Base-by-base conservation (phyloP, 345 rosid species). In the Acer yangbiense region DNA sequence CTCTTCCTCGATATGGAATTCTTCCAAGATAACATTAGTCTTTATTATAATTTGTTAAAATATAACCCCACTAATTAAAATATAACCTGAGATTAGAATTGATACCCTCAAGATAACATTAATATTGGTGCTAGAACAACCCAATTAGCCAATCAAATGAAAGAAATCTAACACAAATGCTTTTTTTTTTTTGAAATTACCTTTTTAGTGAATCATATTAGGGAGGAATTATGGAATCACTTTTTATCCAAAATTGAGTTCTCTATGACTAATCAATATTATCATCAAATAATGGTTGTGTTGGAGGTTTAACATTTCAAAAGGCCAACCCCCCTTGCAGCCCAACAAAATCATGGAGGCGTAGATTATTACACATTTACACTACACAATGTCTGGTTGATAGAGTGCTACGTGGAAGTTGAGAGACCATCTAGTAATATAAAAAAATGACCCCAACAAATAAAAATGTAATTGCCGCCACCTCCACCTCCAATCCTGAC, bases 151-250 rank as follows among this genome's bases (percentile, higher is more conserved):
- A 81, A 46, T 74, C 27, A 55, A 48, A 75, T 65, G 41, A 52
- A 64, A 16, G 14, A 35, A 66, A 65, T 29, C 65, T 43, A 43
- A 74, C 78, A 12, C 57, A 68, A 21, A 50, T 71, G 76, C 66
- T 52, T 58, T 58, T 44, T 57, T 44, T 27, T 32, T 32, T 32
- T 3, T 35, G 5, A 4, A 4, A 35, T 35, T 3, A 44, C 68
- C 69, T 64, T 29, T n/a, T 50, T 13, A 25, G 58, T 64, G 73
- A 76, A 78, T 68, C 77, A 73, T 76, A 46, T 62, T 35, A 73
- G 76, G 23, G 79, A 78, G 23, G 79, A 78, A 84, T 81, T 74
- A 60, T 35, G 81, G 83, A 79, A 85, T 82, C 80, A 76, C 67
- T 79, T 74, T 23, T 65, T 54, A 60, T 21, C 16, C 44, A 69